phyloP scores from a whole-genome alignment of 352 stramenopile species.

The Phytophthora pseudosyringae region DNA sequence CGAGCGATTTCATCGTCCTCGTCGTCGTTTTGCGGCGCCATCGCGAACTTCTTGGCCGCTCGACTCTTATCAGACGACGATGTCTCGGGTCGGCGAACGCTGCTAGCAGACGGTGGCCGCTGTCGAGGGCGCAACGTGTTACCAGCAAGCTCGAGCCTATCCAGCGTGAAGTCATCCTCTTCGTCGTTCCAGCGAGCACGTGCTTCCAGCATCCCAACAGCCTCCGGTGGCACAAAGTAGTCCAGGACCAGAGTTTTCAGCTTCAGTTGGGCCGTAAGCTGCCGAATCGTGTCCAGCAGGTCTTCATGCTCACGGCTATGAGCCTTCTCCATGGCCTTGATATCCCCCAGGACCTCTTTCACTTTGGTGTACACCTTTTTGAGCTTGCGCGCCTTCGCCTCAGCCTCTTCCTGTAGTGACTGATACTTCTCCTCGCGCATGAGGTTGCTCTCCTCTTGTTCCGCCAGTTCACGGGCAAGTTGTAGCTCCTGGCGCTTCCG shows the following conservation, averaged over 20 bases:
- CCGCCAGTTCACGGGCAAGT: constrained; percentile 92
- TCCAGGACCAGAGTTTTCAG: constrained; percentile 95
- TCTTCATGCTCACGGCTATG: constrained; percentile 94
- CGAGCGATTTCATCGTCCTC: constrained; percentile 71
- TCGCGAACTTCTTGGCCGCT: constrained; percentile 48
- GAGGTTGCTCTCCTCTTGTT: constrained; percentile 94
- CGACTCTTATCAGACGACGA: constrained; percentile 70
- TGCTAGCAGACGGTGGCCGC: constrained; percentile 73
- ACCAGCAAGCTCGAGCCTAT: constrained; percentile 78
- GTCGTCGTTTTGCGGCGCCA: constrained; percentile 27
- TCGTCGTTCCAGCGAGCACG: constrained; percentile 75
- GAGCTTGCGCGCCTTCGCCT: constrained; percentile 96
- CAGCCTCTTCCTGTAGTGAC: constrained; percentile 92
- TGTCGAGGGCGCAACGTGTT: constrained; percentile 69
- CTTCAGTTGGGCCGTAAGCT: constrained; percentile 96
- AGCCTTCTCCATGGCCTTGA: constrained; percentile 95
- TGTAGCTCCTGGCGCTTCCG: constrained; percentile 84
- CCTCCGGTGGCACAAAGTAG: constrained; percentile 89
- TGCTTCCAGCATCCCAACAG: constrained; percentile 58
- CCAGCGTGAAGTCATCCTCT: constrained; percentile 76
- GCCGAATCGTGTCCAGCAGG: constrained; percentile 94
- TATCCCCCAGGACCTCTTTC: constrained; percentile 91
- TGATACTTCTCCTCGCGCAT: constrained; percentile 93
- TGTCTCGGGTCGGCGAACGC: constrained; percentile 71
- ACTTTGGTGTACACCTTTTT: constrained; percentile 95